Evolutionary conservation across 73 alveolate species (phyloP).

Genomic region (Paramecium primaurelia): DNA sequence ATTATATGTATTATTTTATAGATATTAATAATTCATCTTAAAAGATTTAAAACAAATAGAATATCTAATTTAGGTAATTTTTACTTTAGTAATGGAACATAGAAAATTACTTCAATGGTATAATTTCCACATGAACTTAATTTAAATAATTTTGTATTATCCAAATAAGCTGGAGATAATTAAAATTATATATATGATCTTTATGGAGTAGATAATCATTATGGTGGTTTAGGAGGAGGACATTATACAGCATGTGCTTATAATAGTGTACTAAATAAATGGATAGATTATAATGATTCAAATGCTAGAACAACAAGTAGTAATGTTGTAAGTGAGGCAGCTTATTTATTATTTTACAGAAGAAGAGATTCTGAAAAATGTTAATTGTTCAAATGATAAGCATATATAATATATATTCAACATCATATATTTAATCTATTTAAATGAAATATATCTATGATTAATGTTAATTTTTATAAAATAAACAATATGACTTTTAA

Average conservation of each 20-base stretch:
- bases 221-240: constrained; percentile 93
- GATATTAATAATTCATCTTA: constrained; percentile 77
- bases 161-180: constrained; percentile 55
- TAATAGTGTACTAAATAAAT: constrained; percentile 55
- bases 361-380: constrained; percentile 67
- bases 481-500: too few relatives aligned
- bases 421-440: background rate
- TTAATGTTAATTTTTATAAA: too few relatives aligned
- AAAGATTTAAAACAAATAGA: constrained; percentile 82
- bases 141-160: constrained; percentile 57
- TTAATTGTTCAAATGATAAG: background rate
- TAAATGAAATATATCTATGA: too few relatives aligned
- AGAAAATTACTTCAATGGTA: constrained; percentile 63
- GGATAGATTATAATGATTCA: constrained; percentile 79
- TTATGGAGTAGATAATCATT: constrained; percentile 88
- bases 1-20: background rate
- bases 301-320: constrained; percentile 57
- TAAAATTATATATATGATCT: constrained; percentile 70
- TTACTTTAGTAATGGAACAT: constrained; percentile 37
- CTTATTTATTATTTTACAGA: constrained; percentile 82
- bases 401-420: background rate
- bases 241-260: constrained; percentile 94
- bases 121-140: constrained; percentile 76
- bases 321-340: constrained; percentile 70
- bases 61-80: constrained; percentile 38